Evolutionary conservation across 345 rosid genomes (phyloP).

Genomic region (Eucalyptus microcorys): DNA sequence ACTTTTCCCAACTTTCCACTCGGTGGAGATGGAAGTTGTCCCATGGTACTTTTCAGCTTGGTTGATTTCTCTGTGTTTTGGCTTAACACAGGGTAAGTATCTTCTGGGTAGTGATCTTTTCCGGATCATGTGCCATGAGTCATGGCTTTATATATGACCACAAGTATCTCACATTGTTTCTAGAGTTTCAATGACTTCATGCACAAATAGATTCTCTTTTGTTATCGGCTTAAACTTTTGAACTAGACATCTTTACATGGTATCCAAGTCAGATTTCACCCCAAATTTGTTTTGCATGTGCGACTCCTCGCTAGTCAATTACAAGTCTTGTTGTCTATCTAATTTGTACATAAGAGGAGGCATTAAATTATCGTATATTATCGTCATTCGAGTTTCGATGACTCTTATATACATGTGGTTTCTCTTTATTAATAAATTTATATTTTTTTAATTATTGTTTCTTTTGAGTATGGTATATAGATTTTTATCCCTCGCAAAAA

Average conservation of each 20-base stretch:
- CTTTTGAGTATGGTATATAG: neutral
- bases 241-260: neutral
- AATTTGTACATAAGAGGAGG: neutral
- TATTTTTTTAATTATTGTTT: neutral
- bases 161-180: neutral
- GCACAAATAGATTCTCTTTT: too few species aligned
- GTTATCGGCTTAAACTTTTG: neutral
- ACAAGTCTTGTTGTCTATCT: neutral
- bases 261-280: neutral
- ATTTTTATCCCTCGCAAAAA: neutral
- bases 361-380: neutral
- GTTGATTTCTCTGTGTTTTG: neutral
- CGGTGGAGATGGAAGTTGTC: neutral
- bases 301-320: neutral
- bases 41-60: neutral
- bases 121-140: neutral
- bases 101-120: neutral
- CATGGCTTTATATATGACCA: neutral
- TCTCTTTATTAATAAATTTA: neutral
- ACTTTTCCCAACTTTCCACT: neutral
- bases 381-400: neutral
- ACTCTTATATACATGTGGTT: neutral
- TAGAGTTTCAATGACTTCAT: neutral
- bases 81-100: neutral
- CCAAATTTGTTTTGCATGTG: neutral